Base-by-base conservation (phyloP, 129 eudicot species). In the Dittrichia graveolens region DNA sequence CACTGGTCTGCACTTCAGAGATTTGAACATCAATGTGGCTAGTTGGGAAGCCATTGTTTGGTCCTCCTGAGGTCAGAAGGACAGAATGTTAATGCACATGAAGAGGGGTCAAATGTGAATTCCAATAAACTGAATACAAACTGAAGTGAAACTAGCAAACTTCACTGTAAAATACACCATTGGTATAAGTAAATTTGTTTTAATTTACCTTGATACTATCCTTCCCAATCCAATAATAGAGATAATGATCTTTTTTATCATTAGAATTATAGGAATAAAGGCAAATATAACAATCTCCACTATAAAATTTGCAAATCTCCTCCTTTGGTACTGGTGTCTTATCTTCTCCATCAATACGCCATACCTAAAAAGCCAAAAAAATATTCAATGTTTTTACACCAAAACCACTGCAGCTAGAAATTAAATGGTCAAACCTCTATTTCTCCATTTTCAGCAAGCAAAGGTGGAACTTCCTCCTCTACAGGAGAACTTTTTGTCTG, bases 241-340 rank as follows among this genome's bases (percentile, higher is more conserved):
- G 75, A 78, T 90, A 95, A 68, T 79, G 84, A 77, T 95, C 96
- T 79, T 85, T 88, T 80, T 83, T 88, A 45, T 95, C 99, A 75
- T 83, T 82, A 67, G 91, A 88, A 69, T 90, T 89, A 72, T 90
- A 90, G 41, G 88, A 78, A 83, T 95, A 90, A 62, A 88, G 95
- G 46, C 88, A 85, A 55, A 86, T 86, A 78, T 95, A 95, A 88
- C 99, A 90, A 86, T 95, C 99, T 71, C 99, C 99, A 43, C 99
- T 85, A 45, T 82, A 95, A 83, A 95, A 95, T 84, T 90, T 88
- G 41, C 99, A 96, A 45, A 88, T 66, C 65, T 90, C 94, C 70
- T 90, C 96, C 34, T 62, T 82, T 50, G 97, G 80, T 46, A 95
- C 78, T 15, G 91, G 86, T 75, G 86, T 90, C 79, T 95, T 91